These are phyloP conservation scores for Strobilomyces confusus DNA, from an alignment of 768 basidiomycete species.

Conservation along the genomic window DNA sequence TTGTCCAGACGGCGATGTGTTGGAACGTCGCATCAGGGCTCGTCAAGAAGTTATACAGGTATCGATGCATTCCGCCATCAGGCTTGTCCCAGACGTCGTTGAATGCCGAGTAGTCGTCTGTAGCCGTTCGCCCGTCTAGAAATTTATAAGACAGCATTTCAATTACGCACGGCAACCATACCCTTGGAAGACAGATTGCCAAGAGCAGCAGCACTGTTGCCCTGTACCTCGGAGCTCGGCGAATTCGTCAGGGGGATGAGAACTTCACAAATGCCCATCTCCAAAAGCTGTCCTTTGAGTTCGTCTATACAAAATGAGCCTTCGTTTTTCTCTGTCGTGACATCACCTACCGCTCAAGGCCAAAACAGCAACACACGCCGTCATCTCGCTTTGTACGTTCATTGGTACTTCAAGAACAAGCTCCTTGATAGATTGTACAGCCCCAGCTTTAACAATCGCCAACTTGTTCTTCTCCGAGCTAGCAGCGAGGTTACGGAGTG, in stretches of 20 bases:
- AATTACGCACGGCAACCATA: slow-evolving; percentile 28
- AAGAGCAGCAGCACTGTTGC: slow-evolving; percentile 95
- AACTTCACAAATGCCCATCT: slow-evolving; percentile 98
- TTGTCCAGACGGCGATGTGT: slow-evolving; percentile 99
- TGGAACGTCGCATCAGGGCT: slow-evolving; percentile 97
- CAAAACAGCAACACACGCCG: slow-evolving; percentile 94
- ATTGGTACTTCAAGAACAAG: slow-evolving; percentile 92
- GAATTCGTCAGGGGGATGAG: slow-evolving; percentile 96
- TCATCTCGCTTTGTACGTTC: slow-evolving; percentile 99
- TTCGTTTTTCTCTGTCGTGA: background rate
- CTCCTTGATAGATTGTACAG: slow-evolving; percentile 95
- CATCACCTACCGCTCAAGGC: slow-evolving; percentile 79
- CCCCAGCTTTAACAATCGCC: slow-evolving; percentile 96
- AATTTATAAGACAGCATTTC: background rate
- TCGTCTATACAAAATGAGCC: slow-evolving; percentile 61
- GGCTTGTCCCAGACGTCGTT: slow-evolving; percentile 98
- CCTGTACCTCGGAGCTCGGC: slow-evolving; percentile 95
- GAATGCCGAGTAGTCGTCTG: slow-evolving; percentile 94
- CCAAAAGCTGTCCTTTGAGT: slow-evolving; percentile 90
- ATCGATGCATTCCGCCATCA: slow-evolving; percentile 94
- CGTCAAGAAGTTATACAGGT: slow-evolving; percentile 89
- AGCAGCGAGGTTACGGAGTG: slow-evolving; percentile 92
- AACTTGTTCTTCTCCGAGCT: slow-evolving; percentile 98
- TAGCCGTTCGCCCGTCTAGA: slow-evolving; percentile 68
- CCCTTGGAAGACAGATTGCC: slow-evolving; percentile 98